phyloP scores from a whole-genome alignment of 148 eudicot species.

The Cornus controversa region DNA sequence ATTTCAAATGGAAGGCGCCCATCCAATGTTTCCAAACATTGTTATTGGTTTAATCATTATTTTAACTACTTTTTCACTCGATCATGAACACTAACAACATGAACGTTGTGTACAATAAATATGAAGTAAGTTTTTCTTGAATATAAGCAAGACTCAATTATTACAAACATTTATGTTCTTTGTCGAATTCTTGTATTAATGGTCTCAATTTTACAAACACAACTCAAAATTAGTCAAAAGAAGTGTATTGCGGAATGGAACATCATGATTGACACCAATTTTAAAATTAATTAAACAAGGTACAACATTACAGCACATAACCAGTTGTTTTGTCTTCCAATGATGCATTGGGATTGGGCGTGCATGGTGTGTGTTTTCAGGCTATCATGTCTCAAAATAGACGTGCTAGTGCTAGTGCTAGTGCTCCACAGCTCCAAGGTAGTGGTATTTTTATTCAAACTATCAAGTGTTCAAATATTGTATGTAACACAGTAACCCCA shows the following conservation, averaged over 20 bases:
- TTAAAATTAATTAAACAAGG: not conserved
- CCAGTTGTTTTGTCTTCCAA: not conserved
- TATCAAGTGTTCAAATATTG: not conserved
- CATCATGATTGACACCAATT: slow-evolving; percentile 14
- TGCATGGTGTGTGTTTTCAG: slow-evolving; percentile 10
- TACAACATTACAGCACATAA: not conserved
- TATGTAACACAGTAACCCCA: no score
- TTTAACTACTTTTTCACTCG: not conserved
- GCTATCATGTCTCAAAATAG: not conserved
- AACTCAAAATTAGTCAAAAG: not conserved
- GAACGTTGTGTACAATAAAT: not conserved
- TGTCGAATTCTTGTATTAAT: not conserved
- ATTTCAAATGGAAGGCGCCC: no score
- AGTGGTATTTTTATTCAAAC: no score
- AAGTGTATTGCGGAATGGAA: not conserved
- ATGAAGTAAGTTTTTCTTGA: not conserved
- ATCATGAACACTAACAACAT: not conserved
- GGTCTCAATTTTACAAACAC: slow-evolving; percentile 3
- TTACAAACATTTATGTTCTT: not conserved
- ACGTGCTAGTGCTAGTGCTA: not conserved
- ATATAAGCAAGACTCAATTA: not conserved
- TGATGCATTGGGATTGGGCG: slow-evolving; percentile 15
- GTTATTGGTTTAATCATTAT: not conserved
- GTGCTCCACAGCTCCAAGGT: not conserved
- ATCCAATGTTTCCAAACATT: no score